Conservation (phyloP, 148 eudicot species). For the Nepenthes gracilis region DNA sequence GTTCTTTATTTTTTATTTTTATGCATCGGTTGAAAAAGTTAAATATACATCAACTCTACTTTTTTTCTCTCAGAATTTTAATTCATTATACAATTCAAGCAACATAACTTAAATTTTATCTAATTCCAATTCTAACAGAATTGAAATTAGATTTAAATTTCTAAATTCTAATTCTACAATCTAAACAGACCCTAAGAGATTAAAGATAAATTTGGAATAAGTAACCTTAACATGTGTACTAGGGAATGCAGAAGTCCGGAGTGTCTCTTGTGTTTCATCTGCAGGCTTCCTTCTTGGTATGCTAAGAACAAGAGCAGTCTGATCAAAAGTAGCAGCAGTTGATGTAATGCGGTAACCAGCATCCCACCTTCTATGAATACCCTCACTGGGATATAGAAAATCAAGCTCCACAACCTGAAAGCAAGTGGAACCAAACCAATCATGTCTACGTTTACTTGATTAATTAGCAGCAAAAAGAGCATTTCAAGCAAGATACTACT, state of each 20-base stretch:
- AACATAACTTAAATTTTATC: too few species aligned
- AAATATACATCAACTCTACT: too few species aligned
- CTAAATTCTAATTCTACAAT: too few species aligned
- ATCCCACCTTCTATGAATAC: slow-evolving; percentile 11
- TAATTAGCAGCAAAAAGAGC: not conserved
- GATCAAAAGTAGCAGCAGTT: slow-evolving; percentile 14
- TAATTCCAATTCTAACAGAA: too few species aligned
- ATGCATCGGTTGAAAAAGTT: too few species aligned
- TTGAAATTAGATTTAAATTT: too few species aligned
- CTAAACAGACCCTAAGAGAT: too few species aligned
- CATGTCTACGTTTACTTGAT: not conserved
- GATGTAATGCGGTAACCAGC: slow-evolving; percentile 15
- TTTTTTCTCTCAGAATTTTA: too few species aligned
- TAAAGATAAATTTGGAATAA: not conserved
- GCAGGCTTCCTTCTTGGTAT: slow-evolving; percentile 6
- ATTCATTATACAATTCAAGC: too few species aligned
- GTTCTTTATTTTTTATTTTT: too few species aligned
- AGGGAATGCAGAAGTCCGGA: slow-evolving; percentile 15
- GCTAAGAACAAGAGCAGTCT: slow-evolving; percentile 15
- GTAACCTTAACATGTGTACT: slow-evolving; percentile 12
- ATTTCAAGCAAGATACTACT: not conserved
- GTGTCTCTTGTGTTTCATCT: slow-evolving; percentile 13
- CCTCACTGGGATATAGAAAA: slow-evolving; percentile 18
- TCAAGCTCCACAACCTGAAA: slow-evolving; percentile 8
- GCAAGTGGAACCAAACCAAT: not conserved